phyloP scores from a whole-genome alignment of 2,329 filamentous ascomycete species.

The Calonectria pteridis region DNA sequence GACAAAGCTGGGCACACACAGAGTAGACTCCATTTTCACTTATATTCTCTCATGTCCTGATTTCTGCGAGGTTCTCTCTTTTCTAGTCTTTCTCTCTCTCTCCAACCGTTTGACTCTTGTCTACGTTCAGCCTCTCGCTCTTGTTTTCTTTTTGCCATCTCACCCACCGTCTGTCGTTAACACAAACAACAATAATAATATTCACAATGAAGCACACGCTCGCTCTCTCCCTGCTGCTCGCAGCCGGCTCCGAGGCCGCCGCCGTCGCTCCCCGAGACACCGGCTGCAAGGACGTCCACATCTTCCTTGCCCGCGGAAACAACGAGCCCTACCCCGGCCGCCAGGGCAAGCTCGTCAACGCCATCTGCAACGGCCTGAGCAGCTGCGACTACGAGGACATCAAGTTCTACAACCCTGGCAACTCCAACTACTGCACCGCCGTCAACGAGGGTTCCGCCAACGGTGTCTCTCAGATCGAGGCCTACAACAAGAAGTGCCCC shows the following conservation, averaged over 20 bases:
- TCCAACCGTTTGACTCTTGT: neutral
- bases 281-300: slow-evolving; percentile 44
- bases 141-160: neutral
- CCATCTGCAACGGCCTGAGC: slow-evolving; percentile 43
- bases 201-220: slow-evolving; percentile 17
- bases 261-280: slow-evolving; percentile 13
- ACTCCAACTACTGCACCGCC: slow-evolving; percentile 51
- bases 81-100: neutral
- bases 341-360: slow-evolving; percentile 43
- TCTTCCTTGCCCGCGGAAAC: slow-evolving; percentile 47
- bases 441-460: slow-evolving; percentile 52
- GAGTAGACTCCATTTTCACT: neutral
- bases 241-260: slow-evolving; percentile 12
- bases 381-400: slow-evolving; percentile 51
- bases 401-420: slow-evolving; percentile 45
- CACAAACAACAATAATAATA: neutral
- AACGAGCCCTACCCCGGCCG: slow-evolving; percentile 49
- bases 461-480: slow-evolving; percentile 53
- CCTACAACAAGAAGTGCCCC: slow-evolving; percentile 55
- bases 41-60: neutral
- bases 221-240: slow-evolving; percentile 21
- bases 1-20: neutral
- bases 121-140: neutral
- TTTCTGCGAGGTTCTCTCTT: neutral
- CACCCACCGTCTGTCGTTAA: neutral